Conservation (phyloP, 805 yeast species). For the Starmerella floris region DNA sequence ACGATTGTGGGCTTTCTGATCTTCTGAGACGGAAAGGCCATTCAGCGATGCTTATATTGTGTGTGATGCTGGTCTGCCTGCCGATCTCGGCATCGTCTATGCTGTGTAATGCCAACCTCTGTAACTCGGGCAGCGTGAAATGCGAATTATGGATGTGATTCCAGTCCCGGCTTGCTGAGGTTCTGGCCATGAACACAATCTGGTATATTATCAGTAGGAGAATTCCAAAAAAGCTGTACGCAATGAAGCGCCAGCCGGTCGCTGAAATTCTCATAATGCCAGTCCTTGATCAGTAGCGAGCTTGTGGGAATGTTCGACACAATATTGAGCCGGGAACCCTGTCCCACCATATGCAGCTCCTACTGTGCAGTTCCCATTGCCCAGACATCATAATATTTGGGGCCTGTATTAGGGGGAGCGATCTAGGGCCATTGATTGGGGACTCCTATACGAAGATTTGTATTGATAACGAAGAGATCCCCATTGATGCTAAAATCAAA, state of each 20-base stretch:
- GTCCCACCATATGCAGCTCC: too few relatives aligned
- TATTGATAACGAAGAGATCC: too few relatives aligned
- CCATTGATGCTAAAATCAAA: too few relatives aligned
- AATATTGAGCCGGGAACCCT: too few relatives aligned
- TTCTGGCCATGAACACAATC: constrained; percentile 22
- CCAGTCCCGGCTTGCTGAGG: constrained; percentile 23
- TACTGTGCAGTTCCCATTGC: too few relatives aligned
- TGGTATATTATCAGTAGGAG: constrained; percentile 18
- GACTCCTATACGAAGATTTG: too few relatives aligned
- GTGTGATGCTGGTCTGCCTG: too few relatives aligned
- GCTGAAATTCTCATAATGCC: neutral
- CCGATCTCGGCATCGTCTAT: neutral
- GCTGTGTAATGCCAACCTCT: constrained; percentile 12
- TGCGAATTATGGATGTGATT: constrained; percentile 18
- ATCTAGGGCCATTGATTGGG: too few relatives aligned
- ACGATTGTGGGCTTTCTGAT: neutral
- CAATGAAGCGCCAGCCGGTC: constrained; percentile 22
- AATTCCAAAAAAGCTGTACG: constrained; percentile 15
- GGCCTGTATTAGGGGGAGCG: too few relatives aligned
- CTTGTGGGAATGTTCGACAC: too few relatives aligned
- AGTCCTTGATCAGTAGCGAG: too few relatives aligned
- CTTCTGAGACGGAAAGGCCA: neutral
- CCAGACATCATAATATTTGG: too few relatives aligned
- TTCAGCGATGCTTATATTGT: neutral
- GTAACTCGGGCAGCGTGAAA: constrained; percentile 13